A percentile compares a stretch with the other conserved stretches of the same genome.
phyloP scores from a whole-genome alignment of 306 rosid species.

The Begonia loranthoides region DNA sequence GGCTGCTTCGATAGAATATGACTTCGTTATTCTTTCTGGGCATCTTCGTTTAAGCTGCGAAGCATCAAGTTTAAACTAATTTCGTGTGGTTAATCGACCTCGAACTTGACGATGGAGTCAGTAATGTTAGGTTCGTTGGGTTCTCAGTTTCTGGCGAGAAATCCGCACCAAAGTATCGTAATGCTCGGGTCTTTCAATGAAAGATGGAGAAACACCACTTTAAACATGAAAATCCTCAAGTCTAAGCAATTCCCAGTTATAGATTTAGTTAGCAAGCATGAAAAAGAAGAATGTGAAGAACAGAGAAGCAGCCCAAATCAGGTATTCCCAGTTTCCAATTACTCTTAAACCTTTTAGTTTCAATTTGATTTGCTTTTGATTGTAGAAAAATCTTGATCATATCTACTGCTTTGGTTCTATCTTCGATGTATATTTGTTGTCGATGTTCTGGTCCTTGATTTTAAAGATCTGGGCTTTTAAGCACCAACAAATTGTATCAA shows the following conservation, averaged over 20 bases:
- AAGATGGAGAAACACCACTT: slow-evolving; percentile 3
- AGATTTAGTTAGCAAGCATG: slow-evolving; percentile 27
- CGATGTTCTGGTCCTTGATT: too few relatives aligned
- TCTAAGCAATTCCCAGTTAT: slow-evolving; percentile 11
- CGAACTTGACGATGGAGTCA: slow-evolving; percentile 30
- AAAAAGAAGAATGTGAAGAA: slow-evolving; percentile 28
- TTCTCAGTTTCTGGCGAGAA: slow-evolving; percentile 20
- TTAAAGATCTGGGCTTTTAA: too few relatives aligned
- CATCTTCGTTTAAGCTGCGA: neutral
- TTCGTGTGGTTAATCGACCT: neutral
- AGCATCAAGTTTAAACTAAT: slow-evolving; percentile 7
- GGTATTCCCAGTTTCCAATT: slow-evolving; percentile 24
- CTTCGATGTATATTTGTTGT: too few relatives aligned
- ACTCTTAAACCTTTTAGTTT: neutral
- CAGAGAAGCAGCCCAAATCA: slow-evolving; percentile 56
- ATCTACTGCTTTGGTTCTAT: neutral
- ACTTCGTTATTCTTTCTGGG: neutral
- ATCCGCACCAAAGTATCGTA: slow-evolving; percentile 15
- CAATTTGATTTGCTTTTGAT: neutral
- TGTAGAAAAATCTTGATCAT: neutral
- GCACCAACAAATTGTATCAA: neutral
- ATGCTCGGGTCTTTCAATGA: slow-evolving; percentile 18
- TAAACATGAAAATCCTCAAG: slow-evolving; percentile 25
- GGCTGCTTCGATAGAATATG: neutral
- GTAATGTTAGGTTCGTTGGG: slow-evolving; percentile 35